These are phyloP conservation scores for Pyrus hybrid DNA, from an alignment of 331 rosid genomes.

Conservation along the genomic window DNA sequence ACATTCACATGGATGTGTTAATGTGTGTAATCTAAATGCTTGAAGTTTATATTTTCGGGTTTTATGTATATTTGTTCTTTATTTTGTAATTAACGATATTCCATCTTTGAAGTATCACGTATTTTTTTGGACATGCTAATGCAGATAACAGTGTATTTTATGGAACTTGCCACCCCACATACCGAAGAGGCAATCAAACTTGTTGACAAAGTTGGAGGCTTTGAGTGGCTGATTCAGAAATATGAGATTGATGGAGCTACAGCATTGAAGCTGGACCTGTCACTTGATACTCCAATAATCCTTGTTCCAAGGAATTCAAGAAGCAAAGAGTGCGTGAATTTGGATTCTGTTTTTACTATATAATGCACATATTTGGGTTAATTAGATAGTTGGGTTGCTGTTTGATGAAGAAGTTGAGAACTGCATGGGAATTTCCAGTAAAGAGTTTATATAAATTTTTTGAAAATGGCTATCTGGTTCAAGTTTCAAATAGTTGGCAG, in stretches of 20 bases:
- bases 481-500: background rate
- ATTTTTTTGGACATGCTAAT: background rate
- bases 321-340: conserved; percentile 79
- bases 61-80: background rate
- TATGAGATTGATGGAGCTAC: conserved; percentile 92
- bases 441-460: background rate
- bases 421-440: background rate
- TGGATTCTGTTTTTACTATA: background rate
- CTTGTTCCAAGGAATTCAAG: conserved; percentile 78
- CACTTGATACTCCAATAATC: conserved; percentile 93
- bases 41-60: background rate
- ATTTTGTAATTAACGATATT: background rate
- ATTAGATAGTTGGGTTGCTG: background rate
- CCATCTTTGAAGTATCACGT: background rate
- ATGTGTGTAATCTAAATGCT: background rate
- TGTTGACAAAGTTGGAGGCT: conserved; percentile 95
- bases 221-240: conserved; percentile 94
- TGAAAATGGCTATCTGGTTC: background rate
- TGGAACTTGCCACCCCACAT: conserved; percentile 89
- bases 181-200: conserved; percentile 87
- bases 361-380: background rate
- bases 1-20: background rate
- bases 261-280: conserved; percentile 81
- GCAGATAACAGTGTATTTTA: conserved; percentile 84
- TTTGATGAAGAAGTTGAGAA: background rate